Evolutionary conservation across 2,329 filamentous ascomycete species (phyloP).

Genomic region (Diaporthe capsici): DNA sequence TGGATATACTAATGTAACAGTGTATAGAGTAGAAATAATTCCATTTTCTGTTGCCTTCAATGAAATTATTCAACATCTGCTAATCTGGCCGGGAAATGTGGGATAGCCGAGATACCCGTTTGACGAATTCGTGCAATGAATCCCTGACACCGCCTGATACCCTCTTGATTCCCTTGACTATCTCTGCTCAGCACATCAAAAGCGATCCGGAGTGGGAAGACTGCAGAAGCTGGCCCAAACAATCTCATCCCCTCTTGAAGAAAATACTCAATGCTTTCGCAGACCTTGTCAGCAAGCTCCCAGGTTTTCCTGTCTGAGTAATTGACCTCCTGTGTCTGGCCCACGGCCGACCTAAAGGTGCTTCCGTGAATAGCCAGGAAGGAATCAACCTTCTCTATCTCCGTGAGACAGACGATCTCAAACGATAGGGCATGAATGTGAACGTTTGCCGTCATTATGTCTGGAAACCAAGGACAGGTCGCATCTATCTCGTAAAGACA

Average conservation of each 20-base stretch:
- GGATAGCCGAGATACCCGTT: neutral
- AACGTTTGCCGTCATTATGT: neutral
- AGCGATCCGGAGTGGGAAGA: neutral
- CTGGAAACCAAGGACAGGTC: neutral
- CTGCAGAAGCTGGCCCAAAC: slow-evolving; percentile 6
- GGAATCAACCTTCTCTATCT: neutral
- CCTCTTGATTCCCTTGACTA: neutral
- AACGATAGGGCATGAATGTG: neutral
- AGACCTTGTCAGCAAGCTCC: neutral
- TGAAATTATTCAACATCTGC: neutral
- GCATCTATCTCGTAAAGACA: neutral
- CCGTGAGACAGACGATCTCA: neutral
- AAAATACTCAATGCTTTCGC: neutral
- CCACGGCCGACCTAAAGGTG: neutral
- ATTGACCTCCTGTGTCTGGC: neutral
- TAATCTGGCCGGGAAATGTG: neutral
- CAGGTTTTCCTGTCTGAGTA: neutral
- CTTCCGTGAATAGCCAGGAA: neutral
- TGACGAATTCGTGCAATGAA: neutral
- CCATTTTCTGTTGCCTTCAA: neutral
- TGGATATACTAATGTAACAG: neutral
- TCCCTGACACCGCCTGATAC: neutral
- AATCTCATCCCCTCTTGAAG: neutral
- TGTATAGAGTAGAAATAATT: neutral
- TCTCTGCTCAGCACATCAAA: neutral